Base-by-base conservation (phyloP, 1,139 yeast genomes). In the Hansenula anomala region DNA sequence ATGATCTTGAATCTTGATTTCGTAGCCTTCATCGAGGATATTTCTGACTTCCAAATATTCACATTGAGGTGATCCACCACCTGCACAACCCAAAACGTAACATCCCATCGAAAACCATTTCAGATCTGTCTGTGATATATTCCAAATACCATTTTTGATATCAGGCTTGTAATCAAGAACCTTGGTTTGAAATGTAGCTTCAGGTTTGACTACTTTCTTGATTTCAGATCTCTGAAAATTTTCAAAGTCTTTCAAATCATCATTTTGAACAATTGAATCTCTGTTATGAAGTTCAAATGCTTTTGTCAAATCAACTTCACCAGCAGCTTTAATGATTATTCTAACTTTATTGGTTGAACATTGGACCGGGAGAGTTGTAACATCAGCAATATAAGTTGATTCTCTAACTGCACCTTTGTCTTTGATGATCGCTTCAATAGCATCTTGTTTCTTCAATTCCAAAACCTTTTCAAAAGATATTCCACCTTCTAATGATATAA, bases 81-180 rank as follows among this genome's bases (percentile, higher is more conserved):
- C 73, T 6, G 72, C 73, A 49, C 70, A 64, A 3, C 73, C 73
- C 15, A 69, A 55, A 40, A 68, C 64, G 46, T 69, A 69, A 35
- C 64, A 51, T 3, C 73, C 73, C 29, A 61, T 53, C 14, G 64
- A 47, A 16, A 68, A 37, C 41, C 56, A 66, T 19, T 66, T 67
- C 31, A 69, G 46, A 47, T 68, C 74, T 1, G 52, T 52, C 40
- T 63, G 67, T 4, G 66, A 54, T 12, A 68, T 41, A 9, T 60
- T 39, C 73, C 73, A 68, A 44, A 64, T 64, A 27, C 64, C 54
- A 4, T 64, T 41, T 2, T 30, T 29, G 35, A 68, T 49, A 14
- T 25, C 15, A 1, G 73, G 73, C 25, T 30, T 49, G 41, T 69
- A 68, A 3, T 36, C 37, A 17, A 45, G 13, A 2, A 26, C 37